Base-by-base conservation (phyloP, 208 protist species). In the Leishmania martiniquensis region DNA sequence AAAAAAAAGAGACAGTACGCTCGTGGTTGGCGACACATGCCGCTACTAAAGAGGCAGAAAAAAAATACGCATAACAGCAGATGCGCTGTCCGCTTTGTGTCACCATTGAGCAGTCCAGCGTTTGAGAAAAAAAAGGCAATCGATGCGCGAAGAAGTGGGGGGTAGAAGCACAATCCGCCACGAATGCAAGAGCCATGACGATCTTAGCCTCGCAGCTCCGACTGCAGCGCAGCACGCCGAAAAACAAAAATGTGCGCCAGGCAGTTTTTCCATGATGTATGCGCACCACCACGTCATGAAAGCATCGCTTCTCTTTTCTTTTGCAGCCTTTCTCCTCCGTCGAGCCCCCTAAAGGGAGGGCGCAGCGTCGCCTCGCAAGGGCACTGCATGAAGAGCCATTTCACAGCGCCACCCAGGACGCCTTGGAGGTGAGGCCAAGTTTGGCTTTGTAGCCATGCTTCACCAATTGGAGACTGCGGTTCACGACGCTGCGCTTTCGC, bases 371-470 rank as follows among this genome's bases (percentile, higher is more conserved):
- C 75, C 34, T 78, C 77, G 87, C 39, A 92, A 80, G 0, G 88
- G 89, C 20, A 84, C 88, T 6, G 83, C 75, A 71, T n/a, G 90
- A 88, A 47, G 82, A 83, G 49, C 88, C 88, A 55, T 89, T 86
- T 65, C 88, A 86, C 59, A 92, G 82, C 68, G 82, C 81, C 10
- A 92, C 15, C 88, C 47, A 80, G 80, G 82, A 92, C 44, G 77
- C 84, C 75, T 87, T 81, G n/a, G 86, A 82, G 5, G 77, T 76
- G 59, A 92, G 12, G 71, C 76, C 79, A 80, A 92, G 90, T 84
- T 90, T 90, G 69, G 72, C 70, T 55, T 83, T 80, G 82, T 90
- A 92, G 54, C 62, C 71, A 29, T 72, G 32, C 75, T 86, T 85
- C 72, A 90, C 88, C 39, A 83, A 85, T 52, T 54, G 44, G 37